Percentiles rank a stretch among this genome's conserved stretches.
Evolutionary conservation across 208 protist genomes (phyloP).

Genomic region (Wallacemonas sp.): DNA sequence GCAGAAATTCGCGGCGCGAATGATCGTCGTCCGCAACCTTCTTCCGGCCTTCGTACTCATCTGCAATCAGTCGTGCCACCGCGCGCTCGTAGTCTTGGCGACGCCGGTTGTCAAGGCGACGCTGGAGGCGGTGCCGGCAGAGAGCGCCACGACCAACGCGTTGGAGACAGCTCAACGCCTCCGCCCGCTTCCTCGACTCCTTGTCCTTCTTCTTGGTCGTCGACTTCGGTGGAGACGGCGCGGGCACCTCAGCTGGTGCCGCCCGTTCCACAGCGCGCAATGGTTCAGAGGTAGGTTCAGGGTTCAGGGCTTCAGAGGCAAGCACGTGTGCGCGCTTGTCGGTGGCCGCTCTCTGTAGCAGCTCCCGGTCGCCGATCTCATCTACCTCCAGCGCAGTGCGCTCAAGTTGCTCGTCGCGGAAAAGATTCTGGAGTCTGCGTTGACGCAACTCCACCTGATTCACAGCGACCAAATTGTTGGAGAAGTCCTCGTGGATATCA

Average conservation of each 20-base stretch:
- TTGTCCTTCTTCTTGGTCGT: slow-evolving; percentile 1
- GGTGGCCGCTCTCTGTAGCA: neutral
- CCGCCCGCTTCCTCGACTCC: neutral
- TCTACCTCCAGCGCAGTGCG: slow-evolving; percentile 1
- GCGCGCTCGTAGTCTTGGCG: slow-evolving; percentile 27
- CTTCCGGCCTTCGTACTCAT: slow-evolving; percentile 25
- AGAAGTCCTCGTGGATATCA: slow-evolving; percentile 7
- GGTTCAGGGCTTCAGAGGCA: neutral
- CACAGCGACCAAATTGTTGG: neutral
- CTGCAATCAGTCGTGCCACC: slow-evolving; percentile 22
- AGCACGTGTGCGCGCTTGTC: slow-evolving; percentile 1
- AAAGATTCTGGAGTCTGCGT: neutral
- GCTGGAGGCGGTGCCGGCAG: slow-evolving; percentile 19
- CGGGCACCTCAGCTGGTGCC: neutral
- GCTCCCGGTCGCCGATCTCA: slow-evolving; percentile 6
- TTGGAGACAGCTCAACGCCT: slow-evolving; percentile 22
- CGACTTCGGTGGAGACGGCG: neutral
- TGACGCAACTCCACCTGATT: neutral
- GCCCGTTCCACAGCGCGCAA: neutral
- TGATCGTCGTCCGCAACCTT: slow-evolving; percentile 22
- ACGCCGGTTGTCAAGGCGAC: slow-evolving; percentile 25
- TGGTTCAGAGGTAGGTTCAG: neutral
- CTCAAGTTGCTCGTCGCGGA: neutral
- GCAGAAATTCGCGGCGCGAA: slow-evolving; percentile 9
- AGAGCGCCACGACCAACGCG: slow-evolving; percentile 25